Evolutionary conservation across 2,329 filamentous ascomycete genomes (phyloP).

Genomic region (Colletotrichum sublineola): DNA sequence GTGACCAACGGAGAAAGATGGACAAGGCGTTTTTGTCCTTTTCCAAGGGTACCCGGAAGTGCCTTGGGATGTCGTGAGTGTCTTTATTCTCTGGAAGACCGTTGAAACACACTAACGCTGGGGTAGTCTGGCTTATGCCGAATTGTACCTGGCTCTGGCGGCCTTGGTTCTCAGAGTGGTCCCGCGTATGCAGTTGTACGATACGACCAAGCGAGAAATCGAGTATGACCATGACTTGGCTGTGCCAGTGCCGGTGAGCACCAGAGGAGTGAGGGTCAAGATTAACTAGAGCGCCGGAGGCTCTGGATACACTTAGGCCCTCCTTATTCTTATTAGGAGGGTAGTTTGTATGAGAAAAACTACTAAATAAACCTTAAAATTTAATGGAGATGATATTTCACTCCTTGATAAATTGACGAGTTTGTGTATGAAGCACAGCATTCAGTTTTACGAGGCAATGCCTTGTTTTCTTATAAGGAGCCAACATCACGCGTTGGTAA

Average conservation of each 20-base stretch:
- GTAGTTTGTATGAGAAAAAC: background rate
- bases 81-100: background rate
- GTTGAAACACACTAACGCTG: background rate
- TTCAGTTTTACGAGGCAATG: no score
- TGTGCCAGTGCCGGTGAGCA: conserved; percentile 42
- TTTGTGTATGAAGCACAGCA: no score
- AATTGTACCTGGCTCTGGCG: conserved; percentile 47
- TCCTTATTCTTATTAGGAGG: background rate
- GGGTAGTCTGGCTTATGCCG: conserved; percentile 48
- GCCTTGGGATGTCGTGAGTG: conserved; percentile 43
- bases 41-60: conserved; percentile 38
- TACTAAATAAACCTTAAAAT: background rate
- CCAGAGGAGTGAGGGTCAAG: conserved; percentile 41
- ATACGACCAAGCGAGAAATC: conserved; percentile 48
- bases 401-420: no score
- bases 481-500: no score
- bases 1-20: conserved; percentile 18
- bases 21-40: conserved; percentile 40
- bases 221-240: conserved; percentile 47
- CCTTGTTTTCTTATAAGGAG: no score
- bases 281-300: background rate
- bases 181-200: conserved; percentile 47
- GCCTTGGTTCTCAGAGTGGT: conserved; percentile 48
- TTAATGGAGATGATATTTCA: background rate
- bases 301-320: no score